Base-by-base conservation (phyloP, 1,284 basidiomycete genomes). In the Boletus sp. region DNA sequence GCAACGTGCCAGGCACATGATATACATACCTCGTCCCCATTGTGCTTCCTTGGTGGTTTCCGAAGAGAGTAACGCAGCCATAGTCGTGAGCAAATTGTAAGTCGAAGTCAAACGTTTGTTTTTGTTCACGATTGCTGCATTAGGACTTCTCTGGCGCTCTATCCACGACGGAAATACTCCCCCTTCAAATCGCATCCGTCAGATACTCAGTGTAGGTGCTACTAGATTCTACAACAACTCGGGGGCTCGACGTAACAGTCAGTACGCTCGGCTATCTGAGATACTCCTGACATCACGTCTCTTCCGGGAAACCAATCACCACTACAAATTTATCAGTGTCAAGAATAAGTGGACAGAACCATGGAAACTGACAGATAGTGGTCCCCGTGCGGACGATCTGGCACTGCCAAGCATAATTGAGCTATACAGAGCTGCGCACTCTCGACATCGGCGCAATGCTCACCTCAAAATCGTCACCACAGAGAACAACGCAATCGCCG, bases 381-480 rank as follows among this genome's bases (percentile, higher is more conserved):
- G 66, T 67, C 33, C 64, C 66, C 12, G 46, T 55, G 41, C 63
- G 67, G 32, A 65, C 50, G 27, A 69, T 62, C 34, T 62, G 58
- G 33, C 44, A 65, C 63, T 65, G 35, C 10, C 46, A 19, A 19
- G n/a, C 6, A 36, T 14, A 41, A 34, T 47, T 62, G 36, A 58
- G 43, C 39, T 37, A 42, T 33, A 34, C n/a, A 8, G 6, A 16
- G 26, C 14, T 6, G 8, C 12, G 23, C n/a, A 16, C 17, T 3
- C 33, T 33, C 10, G 6, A 32, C 10, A 1, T 12, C 10, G n/a
- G 40, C 10, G 25, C 30, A 33, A 33, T 12, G 51, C 74, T 51
- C 54, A 80, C 81, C 71, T 81, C 75, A 49, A 78, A 78, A 29
- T 75, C 70, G 49, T 74, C 73, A 3, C 80, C 78, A 20, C 52